Evolutionary conservation across 208 protist species (phyloP), one percentile per base, ranked within the genome.

Genomic region (Trypanosoma caninum): DNA sequence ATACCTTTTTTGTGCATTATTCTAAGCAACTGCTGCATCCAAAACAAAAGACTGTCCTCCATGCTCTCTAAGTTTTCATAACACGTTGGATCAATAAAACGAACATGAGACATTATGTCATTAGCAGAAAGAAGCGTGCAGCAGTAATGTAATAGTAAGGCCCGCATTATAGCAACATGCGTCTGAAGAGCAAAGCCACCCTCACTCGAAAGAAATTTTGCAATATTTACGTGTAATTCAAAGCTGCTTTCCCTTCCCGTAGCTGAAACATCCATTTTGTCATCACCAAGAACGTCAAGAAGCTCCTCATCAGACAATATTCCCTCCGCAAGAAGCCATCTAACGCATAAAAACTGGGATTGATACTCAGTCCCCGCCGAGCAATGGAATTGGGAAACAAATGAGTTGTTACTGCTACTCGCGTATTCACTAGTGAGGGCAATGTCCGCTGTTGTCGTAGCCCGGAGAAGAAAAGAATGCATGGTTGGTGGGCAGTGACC

Each of bases 401-500:
- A 28, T 59, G 59, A 20, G 77, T 25, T n/a, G 66, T 80, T 5
- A 57, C 57, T 18, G 61, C 59, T 18, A 71, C 45, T 28, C 48
- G 45, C 18, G 71, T 9, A 13, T 79, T 83, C 58, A 48, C 28
- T 38, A 37, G 42, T 20, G 3, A 13, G 25, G 23, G 23, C 4
- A 10, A 45, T 42, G 31, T 13, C 38, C 2, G 8, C 7, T 30
- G 38, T 20, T 23, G 37, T 47, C 37, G 52, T 40, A 14, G 63
- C 47, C 8, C 65, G 68, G 30, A 65, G 45, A 0, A 94, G 73
- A 66, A 92, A 94, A 2, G 76, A 57, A 41, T 91, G 84, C 77
- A 91, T 82, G 0, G 88, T 91, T 1, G 80, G 79, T 20, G 88
- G 88, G 35, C 76, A 82, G 46, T 74, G 59, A 10, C 82, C 82